Base-by-base conservation (phyloP, 352 stramenopile genomes). In the Phytophthora aleatoria region DNA sequence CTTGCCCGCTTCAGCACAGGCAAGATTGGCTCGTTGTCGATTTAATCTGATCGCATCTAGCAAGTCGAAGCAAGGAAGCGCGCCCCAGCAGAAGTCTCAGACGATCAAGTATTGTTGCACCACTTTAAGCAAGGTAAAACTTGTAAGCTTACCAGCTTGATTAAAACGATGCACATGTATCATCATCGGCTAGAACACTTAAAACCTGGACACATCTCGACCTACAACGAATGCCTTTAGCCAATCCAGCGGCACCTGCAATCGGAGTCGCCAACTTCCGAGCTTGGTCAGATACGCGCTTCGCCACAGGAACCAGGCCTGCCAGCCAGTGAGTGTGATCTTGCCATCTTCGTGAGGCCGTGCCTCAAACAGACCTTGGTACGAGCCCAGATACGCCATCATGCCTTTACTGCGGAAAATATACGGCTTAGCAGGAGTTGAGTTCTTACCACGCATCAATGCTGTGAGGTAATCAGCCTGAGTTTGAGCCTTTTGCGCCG, bases 181-280 rank as follows among this genome's bases (percentile, higher is more conserved):
- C 28, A 33, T 33, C 28, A 8, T 10, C 5, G 30, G 8, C 5
- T n/a, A 33, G 12, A 12, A 33, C 15, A 7, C 33, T 65, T 70
- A 94, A 59, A 99, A 99, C 45, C 89, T 80, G 26, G 81, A 96
- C 56, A 98, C 96, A 64, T 99, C 96, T 66, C 97, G 78, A 11
- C 97, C 97, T 55, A 99, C 98, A 3, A 98, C 61, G n/a, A 97
- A 83, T 6, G 88, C 83, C 73, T 98, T 99, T 61, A 98, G 92
- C 96, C 96, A 99, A 76, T 98, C 95, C 73, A 99, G 91, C 2
- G 96, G 95, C 65, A 99, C 97, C 48, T 97, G 77, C 62, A 98
- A 81, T 57, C 94, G 96, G 71, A 98, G 88, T 16, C 89, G 80
- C 86, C 81, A 93, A 54, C 84, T 96, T 20, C 96, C 83, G 43